Conservation (phyloP, 495 filamentous ascomycete genomes). For the Penicillium cataractarum region DNA sequence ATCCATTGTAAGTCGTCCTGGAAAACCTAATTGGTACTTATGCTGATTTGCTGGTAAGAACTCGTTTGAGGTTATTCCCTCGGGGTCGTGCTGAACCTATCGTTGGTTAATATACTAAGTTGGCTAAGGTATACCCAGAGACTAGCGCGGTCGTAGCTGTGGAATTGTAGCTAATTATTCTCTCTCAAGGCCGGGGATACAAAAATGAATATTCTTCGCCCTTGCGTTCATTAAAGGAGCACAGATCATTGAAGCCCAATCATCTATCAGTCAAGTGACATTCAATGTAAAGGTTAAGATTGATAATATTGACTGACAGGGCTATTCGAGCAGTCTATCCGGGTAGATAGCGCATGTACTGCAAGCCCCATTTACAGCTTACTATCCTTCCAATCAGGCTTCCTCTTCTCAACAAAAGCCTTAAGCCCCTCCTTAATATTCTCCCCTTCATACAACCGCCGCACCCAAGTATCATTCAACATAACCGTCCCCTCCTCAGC, state of each 20-base stretch:
- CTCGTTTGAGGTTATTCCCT: background rate
- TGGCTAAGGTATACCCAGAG: background rate
- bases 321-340: background rate
- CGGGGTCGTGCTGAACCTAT: background rate
- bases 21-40: background rate
- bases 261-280: too few relatives aligned
- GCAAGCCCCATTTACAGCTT: constrained; percentile 59
- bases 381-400: constrained; percentile 73
- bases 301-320: background rate
- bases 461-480: constrained; percentile 61
- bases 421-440: constrained; percentile 80
- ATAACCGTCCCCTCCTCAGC: constrained; percentile 66
- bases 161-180: background rate
- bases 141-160: too few relatives aligned
- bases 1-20: background rate
- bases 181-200: too few relatives aligned
- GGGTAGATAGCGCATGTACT: background rate
- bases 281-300: background rate
- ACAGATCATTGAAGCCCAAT: too few relatives aligned
- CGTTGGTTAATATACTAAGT: background rate
- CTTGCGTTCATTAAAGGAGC: background rate
- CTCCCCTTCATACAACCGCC: constrained; percentile 66
- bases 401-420: constrained; percentile 83
- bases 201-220: too few relatives aligned
- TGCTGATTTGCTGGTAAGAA: background rate